phyloP scores from a whole-genome alignment of 306 rosid genomes.

The Castanopsis chinensis region DNA sequence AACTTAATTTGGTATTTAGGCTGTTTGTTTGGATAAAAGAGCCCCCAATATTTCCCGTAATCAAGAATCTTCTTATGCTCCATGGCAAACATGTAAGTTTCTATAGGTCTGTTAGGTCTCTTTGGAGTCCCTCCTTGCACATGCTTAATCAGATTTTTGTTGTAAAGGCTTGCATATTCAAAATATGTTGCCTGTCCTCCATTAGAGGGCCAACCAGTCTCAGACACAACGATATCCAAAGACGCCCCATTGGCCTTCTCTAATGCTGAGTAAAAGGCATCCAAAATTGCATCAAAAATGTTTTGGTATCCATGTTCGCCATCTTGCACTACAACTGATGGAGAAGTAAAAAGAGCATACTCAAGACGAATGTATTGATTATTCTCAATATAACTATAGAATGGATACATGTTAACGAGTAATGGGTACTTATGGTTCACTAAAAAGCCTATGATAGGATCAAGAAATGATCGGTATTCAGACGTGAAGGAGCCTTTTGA shows the following conservation, averaged over 20 bases:
- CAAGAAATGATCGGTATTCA: slow-evolving; percentile 10
- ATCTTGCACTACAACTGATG: slow-evolving; percentile 27
- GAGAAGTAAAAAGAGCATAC: slow-evolving; percentile 31
- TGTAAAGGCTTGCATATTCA: slow-evolving; percentile 41
- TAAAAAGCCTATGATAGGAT: slow-evolving; percentile 22
- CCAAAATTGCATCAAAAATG: slow-evolving; percentile 39
- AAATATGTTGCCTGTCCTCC: slow-evolving; percentile 29
- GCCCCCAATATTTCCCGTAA: slow-evolving; percentile 30
- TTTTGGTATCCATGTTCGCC: slow-evolving; percentile 26
- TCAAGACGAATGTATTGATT: slow-evolving; percentile 7
- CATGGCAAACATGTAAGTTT: slow-evolving; percentile 38
- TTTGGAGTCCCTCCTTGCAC: slow-evolving; percentile 42
- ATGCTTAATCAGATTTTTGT: slow-evolving; percentile 30
- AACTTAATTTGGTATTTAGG: slow-evolving; percentile 31
- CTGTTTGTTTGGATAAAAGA: slow-evolving; percentile 33
- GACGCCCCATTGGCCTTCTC: slow-evolving; percentile 37
- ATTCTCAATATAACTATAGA: slow-evolving; percentile 22
- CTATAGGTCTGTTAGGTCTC: slow-evolving; percentile 23
- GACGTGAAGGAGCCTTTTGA: slow-evolving; percentile 32
- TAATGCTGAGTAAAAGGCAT: slow-evolving; percentile 36
- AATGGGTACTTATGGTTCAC: slow-evolving; percentile 30
- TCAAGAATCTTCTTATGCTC: slow-evolving; percentile 25
- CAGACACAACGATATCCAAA: slow-evolving; percentile 35
- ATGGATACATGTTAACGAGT: slow-evolving; percentile 38
- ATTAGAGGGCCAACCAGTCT: slow-evolving; percentile 54